Base-by-base conservation (phyloP, 179 eudicot species). In the Beta macrorhiza region DNA sequence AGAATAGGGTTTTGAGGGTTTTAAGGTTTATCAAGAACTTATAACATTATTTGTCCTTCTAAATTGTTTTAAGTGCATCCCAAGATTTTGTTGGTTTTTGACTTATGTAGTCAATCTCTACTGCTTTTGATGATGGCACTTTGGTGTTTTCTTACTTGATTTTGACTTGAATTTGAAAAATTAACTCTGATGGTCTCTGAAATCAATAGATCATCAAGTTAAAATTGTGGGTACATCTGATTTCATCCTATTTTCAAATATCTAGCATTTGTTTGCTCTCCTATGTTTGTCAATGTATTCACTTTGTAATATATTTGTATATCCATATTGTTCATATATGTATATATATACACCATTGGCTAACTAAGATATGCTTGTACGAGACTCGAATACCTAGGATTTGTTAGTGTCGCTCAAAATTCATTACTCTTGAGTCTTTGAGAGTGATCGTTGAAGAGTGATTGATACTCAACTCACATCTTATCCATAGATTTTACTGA, bases 201-300 rank as follows among this genome's bases (percentile, higher is more conserved):
- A 74, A 75, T 83, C 45, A 47, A 32, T 52, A 52, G 80, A 83
- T 80, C 83, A 42, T 80, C 25, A 7, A 5, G 10, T 67, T 12
- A 57, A 68, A 44, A 3, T 55, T 53, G 42, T 77, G 47, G 44
- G 52, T 72, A 19, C 52, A 47, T 58, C 32, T 67, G 51, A 42
- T 79, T 75, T 52, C 52, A 49, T 68, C 63, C 25, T 14, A 42
- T 68, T 17, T 62, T 37, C 20, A 78, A 8, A 53, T 53, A 7
- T 78, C 55, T 8, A 44, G 53, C 16, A 9, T n/a, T 42, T 37
- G 49, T 7, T 7, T 32, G 17, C 7, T 19, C 51, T 62, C 19
- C 57, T 25, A 56, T 61, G n/a, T 67, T 67, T 78, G 37, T 4
- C 42, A 45, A 74, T 83, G 79, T 51, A 25, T 59, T 19, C 63